Evolutionary conservation across 345 rosid genomes (phyloP), one percentile per base, ranked within the genome.

Genomic region (Adansonia digitata): DNA sequence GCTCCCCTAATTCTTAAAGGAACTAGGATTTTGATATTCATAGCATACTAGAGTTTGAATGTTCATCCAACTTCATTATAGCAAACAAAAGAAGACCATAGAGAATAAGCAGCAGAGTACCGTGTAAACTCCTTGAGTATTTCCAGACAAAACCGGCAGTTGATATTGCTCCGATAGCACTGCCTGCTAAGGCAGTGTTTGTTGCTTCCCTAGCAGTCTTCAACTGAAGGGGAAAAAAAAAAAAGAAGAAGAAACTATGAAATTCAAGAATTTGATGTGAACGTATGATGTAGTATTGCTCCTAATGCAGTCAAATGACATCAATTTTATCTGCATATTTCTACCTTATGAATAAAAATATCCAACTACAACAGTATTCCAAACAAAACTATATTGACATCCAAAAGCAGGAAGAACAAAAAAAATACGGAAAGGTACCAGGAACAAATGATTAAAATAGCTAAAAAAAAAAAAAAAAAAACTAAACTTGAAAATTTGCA

Each of bases 61-160:
- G n/a, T n/a, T n/a, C n/a, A n/a, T n/a, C n/a, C 39, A n/a, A 55
- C 56, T 42, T 67, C 72, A 3, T 6, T 46, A n/a, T n/a, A n/a
- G n/a, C n/a, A n/a, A n/a, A 57, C 31, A 56, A 12, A 56, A 24
- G 11, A 0, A 22, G 34, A 76, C 12, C 40, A 53, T 40, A 60
- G 34, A 72, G 35, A 72, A 55, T 31, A 55, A 22, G 52, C 42
- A 77, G 53, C 5, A 55, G 11, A 0, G 27, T 86, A 95, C 99
- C 98, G 82, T 93, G 98, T 73, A 87, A 79, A 66, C 93, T 89
- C 87, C 76, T 88, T 3, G 97, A 95, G 81, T 96, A 93, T 78
- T 89, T 93, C 99, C 94, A 93, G 63, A 97, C 81, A 85, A 90
- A 39, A 81, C 86, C 94, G 7, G 93, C 98, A 74, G 94, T 88